Conservation (phyloP, 1,284 basidiomycete species). For the Ceratobasidium sp. region DNA sequence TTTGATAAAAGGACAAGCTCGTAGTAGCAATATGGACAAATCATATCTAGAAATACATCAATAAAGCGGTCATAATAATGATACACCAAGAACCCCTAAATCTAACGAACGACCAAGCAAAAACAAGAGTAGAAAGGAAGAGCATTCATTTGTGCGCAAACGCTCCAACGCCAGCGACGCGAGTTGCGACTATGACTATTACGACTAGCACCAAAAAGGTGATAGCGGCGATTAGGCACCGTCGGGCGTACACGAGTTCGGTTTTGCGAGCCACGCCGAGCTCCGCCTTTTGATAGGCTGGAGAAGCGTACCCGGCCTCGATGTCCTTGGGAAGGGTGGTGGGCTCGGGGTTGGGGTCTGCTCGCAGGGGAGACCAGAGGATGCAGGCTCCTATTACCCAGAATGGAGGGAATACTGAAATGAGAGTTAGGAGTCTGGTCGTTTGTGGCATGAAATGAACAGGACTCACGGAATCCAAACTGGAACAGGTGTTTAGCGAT, state of each 20-base stretch:
- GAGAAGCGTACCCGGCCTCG: constrained; percentile 35
- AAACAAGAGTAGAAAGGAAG: neutral
- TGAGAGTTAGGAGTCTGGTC: neutral
- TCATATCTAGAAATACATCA: constrained; percentile 35
- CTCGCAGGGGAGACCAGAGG: constrained; percentile 8
- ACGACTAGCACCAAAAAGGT: constrained; percentile 25
- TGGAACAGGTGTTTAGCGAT: constrained; percentile 29
- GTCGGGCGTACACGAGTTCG: constrained; percentile 38
- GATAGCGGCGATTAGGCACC: constrained; percentile 24
- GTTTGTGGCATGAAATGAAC: neutral
- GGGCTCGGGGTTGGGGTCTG: neutral
- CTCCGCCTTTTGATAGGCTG: constrained; percentile 32
- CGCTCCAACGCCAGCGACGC: constrained; percentile 25
- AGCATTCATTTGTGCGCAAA: constrained; percentile 11
- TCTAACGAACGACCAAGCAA: constrained; percentile 7
- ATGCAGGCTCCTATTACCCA: constrained; percentile 44
- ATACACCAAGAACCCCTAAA: constrained; percentile 27
- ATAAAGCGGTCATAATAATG: constrained; percentile 39
- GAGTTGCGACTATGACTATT: constrained; percentile 31
- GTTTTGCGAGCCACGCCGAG: constrained; percentile 27
- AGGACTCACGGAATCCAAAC: constrained; percentile 42
- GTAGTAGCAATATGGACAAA: too few relatives aligned
- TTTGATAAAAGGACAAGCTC: neutral
- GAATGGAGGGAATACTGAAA: constrained; percentile 39
- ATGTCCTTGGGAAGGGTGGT: constrained; percentile 42